These are phyloP conservation scores for Zalaria obscura DNA, from an alignment of 2,329 filamentous ascomycete genomes.

Conservation along the genomic window DNA sequence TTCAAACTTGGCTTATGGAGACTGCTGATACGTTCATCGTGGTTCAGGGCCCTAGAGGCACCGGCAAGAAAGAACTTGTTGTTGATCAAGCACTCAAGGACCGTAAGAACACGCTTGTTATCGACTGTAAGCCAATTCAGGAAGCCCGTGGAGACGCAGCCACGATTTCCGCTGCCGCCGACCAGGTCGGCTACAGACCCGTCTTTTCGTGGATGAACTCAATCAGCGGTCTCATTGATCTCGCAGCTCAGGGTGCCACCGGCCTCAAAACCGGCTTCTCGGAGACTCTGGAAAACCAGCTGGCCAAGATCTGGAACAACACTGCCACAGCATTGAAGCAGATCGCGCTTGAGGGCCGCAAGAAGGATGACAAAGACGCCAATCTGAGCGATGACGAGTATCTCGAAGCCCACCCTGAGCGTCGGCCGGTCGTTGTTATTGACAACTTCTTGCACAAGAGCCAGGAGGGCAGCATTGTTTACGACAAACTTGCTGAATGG, in stretches of 20 bases:
- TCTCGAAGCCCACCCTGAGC: conserved; percentile 77
- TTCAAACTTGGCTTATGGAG: conserved; percentile 77
- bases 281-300: conserved; percentile 77
- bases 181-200: conserved; percentile 76
- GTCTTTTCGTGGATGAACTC: conserved; percentile 96
- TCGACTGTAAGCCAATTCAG: conserved; percentile 88
- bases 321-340: conserved; percentile 65
- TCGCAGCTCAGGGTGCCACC: conserved; percentile 86
- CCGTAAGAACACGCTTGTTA: conserved; percentile 62
- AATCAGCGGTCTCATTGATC: conserved; percentile 79
- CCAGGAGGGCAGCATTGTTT: conserved; percentile 31
- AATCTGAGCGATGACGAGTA: conserved; percentile 70
- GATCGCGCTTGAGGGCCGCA: conserved; percentile 56
- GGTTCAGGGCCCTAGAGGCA: conserved; percentile 80
- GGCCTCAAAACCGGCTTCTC: conserved; percentile 91
- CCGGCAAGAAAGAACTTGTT: conserved; percentile 79
- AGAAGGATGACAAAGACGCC: conserved; percentile 60
- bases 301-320: conserved; percentile 80
- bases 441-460: conserved; percentile 82
- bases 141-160: conserved; percentile 79
- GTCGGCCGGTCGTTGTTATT: conserved; percentile 69
- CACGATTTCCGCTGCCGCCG: conserved; percentile 69
- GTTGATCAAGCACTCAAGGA: conserved; percentile 65
- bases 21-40: conserved; percentile 87
- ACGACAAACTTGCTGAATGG: conserved; percentile 58